phyloP scores from a whole-genome alignment of 1,284 basidiomycete species.

The Pyrrhoderma noxium region DNA sequence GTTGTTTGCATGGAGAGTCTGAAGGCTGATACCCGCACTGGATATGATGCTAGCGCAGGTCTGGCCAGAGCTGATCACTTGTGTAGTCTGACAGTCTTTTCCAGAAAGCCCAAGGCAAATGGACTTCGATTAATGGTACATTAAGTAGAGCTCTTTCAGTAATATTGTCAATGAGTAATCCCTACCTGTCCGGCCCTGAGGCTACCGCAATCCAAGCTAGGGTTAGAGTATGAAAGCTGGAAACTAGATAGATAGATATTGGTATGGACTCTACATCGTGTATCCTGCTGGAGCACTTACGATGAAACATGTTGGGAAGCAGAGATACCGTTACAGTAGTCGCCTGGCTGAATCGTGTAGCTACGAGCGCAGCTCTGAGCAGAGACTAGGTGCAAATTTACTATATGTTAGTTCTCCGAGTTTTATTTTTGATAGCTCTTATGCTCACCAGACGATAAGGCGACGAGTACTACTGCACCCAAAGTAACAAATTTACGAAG shows the following conservation, averaged over 20 bases:
- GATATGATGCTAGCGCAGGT: constrained; percentile 34
- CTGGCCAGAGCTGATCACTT: constrained; percentile 33
- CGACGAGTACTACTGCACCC: too few relatives aligned
- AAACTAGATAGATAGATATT: constrained; percentile 27
- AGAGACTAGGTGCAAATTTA: too few relatives aligned
- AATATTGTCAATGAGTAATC: background rate
- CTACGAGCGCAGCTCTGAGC: constrained; percentile 29
- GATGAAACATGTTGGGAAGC: constrained; percentile 38
- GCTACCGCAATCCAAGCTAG: constrained; percentile 35
- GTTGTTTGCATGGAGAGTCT: constrained; percentile 45
- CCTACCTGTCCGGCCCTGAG: constrained; percentile 31
- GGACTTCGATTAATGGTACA: too few relatives aligned
- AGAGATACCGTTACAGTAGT: constrained; percentile 42
- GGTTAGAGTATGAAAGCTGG: constrained; percentile 39
- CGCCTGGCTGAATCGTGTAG: constrained; percentile 36
- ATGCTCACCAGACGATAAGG: too few relatives aligned
- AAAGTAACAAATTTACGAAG: too few relatives aligned
- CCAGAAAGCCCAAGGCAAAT: constrained; percentile 39
- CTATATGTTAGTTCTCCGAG: too few relatives aligned
- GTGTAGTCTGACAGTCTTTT: constrained; percentile 38
- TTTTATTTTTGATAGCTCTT: too few relatives aligned
- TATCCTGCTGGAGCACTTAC: too few relatives aligned
- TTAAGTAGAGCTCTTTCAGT: too few relatives aligned
- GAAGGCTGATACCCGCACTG: constrained; percentile 30
- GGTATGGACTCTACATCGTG: too few relatives aligned